Percentiles rank a stretch among this genome's conserved stretches.
Conservation (phyloP, 2,329 filamentous ascomycete species). For the Emmonsiellopsis sp. region DNA sequence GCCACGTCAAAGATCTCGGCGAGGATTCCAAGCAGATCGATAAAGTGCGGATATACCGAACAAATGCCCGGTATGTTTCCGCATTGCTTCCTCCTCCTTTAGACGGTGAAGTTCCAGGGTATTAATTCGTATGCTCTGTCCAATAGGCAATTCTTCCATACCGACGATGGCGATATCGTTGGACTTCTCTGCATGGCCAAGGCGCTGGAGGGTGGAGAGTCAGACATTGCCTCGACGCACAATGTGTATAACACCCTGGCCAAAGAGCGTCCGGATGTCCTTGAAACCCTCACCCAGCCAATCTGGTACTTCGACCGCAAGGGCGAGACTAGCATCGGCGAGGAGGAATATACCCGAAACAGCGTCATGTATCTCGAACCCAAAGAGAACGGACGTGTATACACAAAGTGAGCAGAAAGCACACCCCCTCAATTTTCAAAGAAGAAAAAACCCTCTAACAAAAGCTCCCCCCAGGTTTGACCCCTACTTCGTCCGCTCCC, state of each 20-base stretch:
- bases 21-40: conserved; percentile 75
- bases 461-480: conserved; percentile 51
- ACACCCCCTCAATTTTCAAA: background rate
- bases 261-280: conserved; percentile 65
- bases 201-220: conserved; percentile 74
- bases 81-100: background rate
- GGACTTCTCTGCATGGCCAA: conserved; percentile 73
- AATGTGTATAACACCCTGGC: conserved; percentile 75
- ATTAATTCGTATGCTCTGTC: background rate
- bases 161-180: conserved; percentile 74
- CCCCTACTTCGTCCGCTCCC: conserved; percentile 74
- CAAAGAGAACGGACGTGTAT: conserved; percentile 56
- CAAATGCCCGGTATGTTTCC: conserved; percentile 54
- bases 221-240: conserved; percentile 70
- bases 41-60: conserved; percentile 82
- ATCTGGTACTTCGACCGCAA: conserved; percentile 92
- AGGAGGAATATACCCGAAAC: conserved; percentile 65
- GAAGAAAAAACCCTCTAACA: background rate
- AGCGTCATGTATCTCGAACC: conserved; percentile 70
- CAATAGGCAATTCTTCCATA: conserved; percentile 68
- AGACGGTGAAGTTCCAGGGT: background rate
- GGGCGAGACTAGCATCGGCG: conserved; percentile 65
- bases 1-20: conserved; percentile 81
- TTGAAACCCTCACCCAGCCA: conserved; percentile 63
- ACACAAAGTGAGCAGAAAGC: conserved; percentile 51